These are phyloP conservation scores for Hypoxylon rickii DNA, from an alignment of 495 filamentous ascomycete genomes.

Conservation along the genomic window DNA sequence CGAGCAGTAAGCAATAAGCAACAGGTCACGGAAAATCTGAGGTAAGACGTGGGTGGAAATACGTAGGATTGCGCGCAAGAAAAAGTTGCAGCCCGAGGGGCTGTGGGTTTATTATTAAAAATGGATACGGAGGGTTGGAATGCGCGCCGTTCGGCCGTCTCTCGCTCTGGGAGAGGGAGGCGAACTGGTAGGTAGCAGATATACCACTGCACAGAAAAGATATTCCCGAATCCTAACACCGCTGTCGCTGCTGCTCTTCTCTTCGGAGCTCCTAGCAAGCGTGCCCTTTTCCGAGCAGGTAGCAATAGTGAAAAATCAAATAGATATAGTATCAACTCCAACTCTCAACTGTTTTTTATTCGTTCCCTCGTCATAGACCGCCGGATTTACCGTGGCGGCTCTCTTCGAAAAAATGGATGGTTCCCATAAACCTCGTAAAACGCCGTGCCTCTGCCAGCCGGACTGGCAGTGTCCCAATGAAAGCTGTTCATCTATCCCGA, in stretches of 20 bases:
- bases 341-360: conserved; percentile 1
- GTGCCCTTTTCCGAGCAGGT: conserved; percentile 1
- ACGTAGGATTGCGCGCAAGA: neutral
- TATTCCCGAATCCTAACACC: conserved; percentile 2
- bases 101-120: conserved; percentile 20
- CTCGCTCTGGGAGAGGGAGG: neutral
- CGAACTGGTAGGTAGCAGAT: neutral
- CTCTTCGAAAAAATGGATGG: conserved; percentile 6
- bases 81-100: conserved; percentile 9
- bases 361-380: conserved; percentile 7
- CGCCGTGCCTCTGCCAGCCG: conserved; percentile 18
- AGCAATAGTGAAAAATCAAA: conserved; percentile 6
- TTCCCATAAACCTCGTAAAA: conserved; percentile 10
- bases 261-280: neutral
- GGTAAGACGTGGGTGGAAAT: conserved; percentile 9
- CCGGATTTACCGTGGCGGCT: conserved; percentile 2
- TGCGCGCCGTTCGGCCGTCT: conserved; percentile 18
- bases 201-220: neutral
- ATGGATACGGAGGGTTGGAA: neutral
- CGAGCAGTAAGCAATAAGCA: too few relatives aligned
- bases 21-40: too few relatives aligned
- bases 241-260: neutral
- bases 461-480: conserved; percentile 3
- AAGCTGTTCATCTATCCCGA: conserved; percentile 24
- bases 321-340: neutral